Evolutionary conservation across 2,329 filamentous ascomycete species (phyloP), one percentile per base, ranked within the genome.

Genomic region (Aurifilum marmelostoma): DNA sequence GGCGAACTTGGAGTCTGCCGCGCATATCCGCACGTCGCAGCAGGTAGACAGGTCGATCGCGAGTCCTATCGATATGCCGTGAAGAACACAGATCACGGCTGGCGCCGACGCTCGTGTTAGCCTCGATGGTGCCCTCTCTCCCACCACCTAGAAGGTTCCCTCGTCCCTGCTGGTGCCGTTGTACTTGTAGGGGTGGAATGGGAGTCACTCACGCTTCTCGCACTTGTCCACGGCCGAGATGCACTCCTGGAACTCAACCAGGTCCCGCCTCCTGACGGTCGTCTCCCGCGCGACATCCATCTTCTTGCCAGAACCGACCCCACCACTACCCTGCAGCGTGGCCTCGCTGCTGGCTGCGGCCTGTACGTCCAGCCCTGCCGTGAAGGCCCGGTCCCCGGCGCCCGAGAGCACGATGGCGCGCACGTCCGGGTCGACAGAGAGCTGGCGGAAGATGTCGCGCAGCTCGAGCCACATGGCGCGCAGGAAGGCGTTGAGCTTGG

Each of bases 391-490:
- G 59, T 93, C 89, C 54, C 95, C 95, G 27, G 91, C 90, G 66
- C 92, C 94, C 34, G 91, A 93, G 74, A 97, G 84, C 71, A 97
- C 81, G 68, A 97, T 86, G 72, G 87, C 89, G 72, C 95, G 92
- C 67, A 97, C 87, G 54, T 90, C 84, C 0, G 91, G 83, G 80
- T 94, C 91, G 70, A 81, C 77, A 56, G 92, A 94, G 71, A 97
- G 88, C 71, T 86, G 84, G 68, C 83, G 80, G 83, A 98, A 96
- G 73, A 97, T 84, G 16, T 79, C 76, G 67, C 89, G 88, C 72
- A 97, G 85, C 82, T 97, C 93, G 66, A 90, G 83, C 93, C 94
- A 97, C 89, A 97, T 95, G 66, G 88, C 82, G 78, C 93, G 89
- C 73, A 89, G 86, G 79, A 97, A 97, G 72, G 94, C 89, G 79